Conservation (phyloP, 352 stramenopile genomes). For the Globisporangium paddicum region DNA sequence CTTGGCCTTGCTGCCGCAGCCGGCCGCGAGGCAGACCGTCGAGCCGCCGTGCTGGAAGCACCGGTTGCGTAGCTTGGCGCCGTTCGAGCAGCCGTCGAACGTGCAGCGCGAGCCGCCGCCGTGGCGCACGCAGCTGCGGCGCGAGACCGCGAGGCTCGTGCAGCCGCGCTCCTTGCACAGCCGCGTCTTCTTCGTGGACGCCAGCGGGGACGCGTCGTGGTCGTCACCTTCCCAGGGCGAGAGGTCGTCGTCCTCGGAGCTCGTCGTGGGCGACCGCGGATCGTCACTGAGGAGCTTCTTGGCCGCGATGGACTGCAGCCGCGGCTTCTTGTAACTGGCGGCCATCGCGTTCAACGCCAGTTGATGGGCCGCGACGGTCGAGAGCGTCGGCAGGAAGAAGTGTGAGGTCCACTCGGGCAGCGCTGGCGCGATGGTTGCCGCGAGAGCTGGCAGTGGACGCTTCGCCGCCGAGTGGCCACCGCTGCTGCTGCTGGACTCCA, state of each 20-base stretch:
- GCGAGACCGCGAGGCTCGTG: conserved; percentile 32
- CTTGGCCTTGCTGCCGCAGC: conserved; percentile 33
- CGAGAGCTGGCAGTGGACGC: conserved; percentile 3
- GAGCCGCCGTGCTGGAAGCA: conserved; percentile 42
- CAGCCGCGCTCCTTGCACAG: conserved; percentile 31
- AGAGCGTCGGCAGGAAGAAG: neutral
- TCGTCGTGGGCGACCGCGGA: conserved; percentile 9
- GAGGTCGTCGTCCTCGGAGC: conserved; percentile 8
- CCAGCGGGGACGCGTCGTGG: conserved; percentile 16
- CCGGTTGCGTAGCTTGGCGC: conserved; percentile 34
- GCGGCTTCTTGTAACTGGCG: conserved; percentile 5
- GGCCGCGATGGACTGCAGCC: neutral
- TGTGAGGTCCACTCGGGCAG: neutral
- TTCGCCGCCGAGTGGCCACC: neutral
- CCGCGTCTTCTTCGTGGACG: conserved; percentile 32
- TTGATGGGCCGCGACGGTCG: conserved; percentile 6
- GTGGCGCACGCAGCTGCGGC: conserved; percentile 32
- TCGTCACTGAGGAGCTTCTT: conserved; percentile 14
- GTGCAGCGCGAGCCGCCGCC: conserved; percentile 35
- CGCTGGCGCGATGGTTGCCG: conserved; percentile 6
- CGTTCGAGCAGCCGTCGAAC: conserved; percentile 27
- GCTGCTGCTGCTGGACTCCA: conserved; percentile 5
- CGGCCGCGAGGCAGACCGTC: conserved; percentile 27
- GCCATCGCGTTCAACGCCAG: no score
- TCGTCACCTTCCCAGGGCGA: conserved; percentile 17